phyloP scores from a whole-genome alignment of 192 early-diverging fungal genomes.

The Coemansia sp. region DNA sequence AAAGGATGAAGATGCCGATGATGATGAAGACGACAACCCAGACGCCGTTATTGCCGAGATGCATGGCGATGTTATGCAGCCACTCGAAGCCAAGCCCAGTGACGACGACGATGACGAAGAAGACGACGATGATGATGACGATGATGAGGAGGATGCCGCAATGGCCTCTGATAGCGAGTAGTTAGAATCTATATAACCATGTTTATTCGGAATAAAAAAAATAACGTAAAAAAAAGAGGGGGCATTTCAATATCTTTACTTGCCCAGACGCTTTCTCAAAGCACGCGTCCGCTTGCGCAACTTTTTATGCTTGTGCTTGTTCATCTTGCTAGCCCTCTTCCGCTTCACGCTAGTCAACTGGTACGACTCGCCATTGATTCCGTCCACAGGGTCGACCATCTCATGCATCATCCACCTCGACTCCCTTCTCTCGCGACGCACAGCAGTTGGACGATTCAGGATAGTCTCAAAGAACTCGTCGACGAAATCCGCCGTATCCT shows the following conservation, averaged over 20 bases:
- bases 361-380: conserved; percentile 21
- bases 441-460: conserved; percentile 7
- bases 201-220: neutral
- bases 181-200: neutral
- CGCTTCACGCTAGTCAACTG: conserved; percentile 79
- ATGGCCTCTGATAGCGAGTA: conserved; percentile 39
- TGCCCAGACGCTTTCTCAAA: conserved; percentile 75
- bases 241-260: conserved; percentile 38
- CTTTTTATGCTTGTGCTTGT: conserved; percentile 97
- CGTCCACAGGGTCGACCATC: conserved; percentile 34
- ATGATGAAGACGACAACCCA: conserved; percentile 55
- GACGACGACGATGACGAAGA: conserved; percentile 44
- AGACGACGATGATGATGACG: conserved; percentile 32
- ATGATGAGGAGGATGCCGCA: conserved; percentile 27
- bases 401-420: conserved; percentile 21
- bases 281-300: conserved; percentile 76
- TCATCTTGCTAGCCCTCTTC: conserved; percentile 91
- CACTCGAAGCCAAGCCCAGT: neutral
- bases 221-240: neutral
- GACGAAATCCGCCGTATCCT: conserved; percentile 38
- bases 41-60: conserved; percentile 51
- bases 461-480: conserved; percentile 53
- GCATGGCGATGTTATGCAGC: conserved; percentile 18
- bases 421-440: conserved; percentile 14
- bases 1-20: conserved; percentile 20